Conservation (phyloP, 306 rosid genomes). For the Dryas alaskensis region DNA sequence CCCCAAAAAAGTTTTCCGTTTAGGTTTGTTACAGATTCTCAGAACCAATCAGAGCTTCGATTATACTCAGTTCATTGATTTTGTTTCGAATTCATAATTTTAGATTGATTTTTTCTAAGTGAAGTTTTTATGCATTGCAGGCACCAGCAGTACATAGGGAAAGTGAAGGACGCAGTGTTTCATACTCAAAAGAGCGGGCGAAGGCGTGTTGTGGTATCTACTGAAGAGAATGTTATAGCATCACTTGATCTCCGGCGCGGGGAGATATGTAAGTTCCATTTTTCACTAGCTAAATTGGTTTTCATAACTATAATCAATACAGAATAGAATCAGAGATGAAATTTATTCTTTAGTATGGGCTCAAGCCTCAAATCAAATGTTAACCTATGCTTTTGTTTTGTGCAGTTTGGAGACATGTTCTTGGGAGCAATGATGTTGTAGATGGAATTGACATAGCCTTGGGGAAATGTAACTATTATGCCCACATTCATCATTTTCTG, state of each 20-base stretch:
- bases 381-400: constrained; percentile 37
- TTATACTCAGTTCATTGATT: neutral
- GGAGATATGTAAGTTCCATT: constrained; percentile 68
- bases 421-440: constrained; percentile 64
- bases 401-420: constrained; percentile 98
- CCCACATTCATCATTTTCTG: constrained; percentile 11
- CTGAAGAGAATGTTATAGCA: constrained; percentile 93
- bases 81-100: neutral
- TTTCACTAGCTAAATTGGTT: neutral
- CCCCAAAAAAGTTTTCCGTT: neutral
- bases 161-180: constrained; percentile 85
- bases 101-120: neutral
- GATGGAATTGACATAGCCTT: constrained; percentile 76
- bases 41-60: neutral
- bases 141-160: constrained; percentile 93
- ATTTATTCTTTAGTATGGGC: neutral
- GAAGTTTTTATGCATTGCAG: constrained; percentile 34
- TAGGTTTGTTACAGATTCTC: neutral
- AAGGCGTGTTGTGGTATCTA: constrained; percentile 91
- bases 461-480: constrained; percentile 73
- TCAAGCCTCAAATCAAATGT: neutral
- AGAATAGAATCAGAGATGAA: neutral
- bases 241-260: constrained; percentile 98
- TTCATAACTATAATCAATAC: neutral
- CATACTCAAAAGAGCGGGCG: constrained; percentile 86